These are phyloP conservation scores for Anisogramma anomala DNA, from an alignment of 2,329 filamentous ascomycete species.

Conservation along the genomic window DNA sequence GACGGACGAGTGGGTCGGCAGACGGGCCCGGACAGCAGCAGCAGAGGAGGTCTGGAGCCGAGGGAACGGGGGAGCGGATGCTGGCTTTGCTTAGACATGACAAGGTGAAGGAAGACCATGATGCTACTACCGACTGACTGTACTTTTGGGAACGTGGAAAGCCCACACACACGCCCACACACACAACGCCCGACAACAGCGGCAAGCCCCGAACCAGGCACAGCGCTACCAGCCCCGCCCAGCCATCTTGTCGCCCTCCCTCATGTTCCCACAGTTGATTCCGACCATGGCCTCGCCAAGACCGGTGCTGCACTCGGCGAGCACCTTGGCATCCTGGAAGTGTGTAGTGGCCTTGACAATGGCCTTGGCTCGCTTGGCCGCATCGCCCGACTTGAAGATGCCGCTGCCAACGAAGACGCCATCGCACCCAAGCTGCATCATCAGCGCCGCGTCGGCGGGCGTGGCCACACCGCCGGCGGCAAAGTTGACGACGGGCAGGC, in stretches of 20 bases:
- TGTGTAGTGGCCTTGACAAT: slow-evolving; percentile 93
- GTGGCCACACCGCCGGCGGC: slow-evolving; percentile 99
- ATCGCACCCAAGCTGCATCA: slow-evolving; percentile 99
- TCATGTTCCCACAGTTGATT: slow-evolving; percentile 73
- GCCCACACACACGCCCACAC: too few species aligned
- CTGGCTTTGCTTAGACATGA: too few species aligned
- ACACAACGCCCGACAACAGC: too few species aligned
- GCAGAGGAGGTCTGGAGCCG: too few species aligned
- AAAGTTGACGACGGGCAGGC: slow-evolving; percentile 94
- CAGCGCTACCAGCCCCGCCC: slow-evolving; percentile 79
- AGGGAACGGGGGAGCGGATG: too few species aligned
- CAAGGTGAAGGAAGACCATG: background rate
- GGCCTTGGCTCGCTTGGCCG: slow-evolving; percentile 78
- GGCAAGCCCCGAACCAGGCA: too few species aligned
- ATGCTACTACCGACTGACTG: background rate
- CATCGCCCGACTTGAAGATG: slow-evolving; percentile 94
- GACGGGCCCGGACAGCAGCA: too few species aligned
- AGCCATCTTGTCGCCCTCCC: slow-evolving; percentile 69
- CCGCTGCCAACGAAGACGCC: slow-evolving; percentile 94
- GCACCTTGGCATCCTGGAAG: slow-evolving; percentile 70
- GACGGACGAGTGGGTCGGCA: background rate
- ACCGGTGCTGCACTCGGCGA: slow-evolving; percentile 78
- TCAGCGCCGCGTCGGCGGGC: slow-evolving; percentile 82
- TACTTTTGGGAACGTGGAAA: too few species aligned
- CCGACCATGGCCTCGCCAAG: slow-evolving; percentile 98